A percentile compares a stretch with the other conserved stretches of the same genome.
Evolutionary conservation across 2,329 filamentous ascomycete species (phyloP).

Genomic region (Aspergillus bombycis): DNA sequence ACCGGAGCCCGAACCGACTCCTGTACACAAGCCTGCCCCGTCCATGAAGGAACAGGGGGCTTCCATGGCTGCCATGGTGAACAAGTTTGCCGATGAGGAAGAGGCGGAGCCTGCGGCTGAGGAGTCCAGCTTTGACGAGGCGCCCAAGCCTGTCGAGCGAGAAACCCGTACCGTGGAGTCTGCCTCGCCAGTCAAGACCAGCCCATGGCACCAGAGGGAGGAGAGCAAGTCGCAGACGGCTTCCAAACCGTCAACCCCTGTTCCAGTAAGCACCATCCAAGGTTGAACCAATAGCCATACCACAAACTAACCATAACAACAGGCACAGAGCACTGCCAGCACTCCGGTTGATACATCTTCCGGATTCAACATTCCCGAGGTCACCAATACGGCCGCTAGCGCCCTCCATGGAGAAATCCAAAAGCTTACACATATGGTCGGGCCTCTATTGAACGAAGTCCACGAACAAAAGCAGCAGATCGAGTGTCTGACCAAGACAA

Average conservation of each 20-base stretch:
- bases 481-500: constrained; percentile 68
- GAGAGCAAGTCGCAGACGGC: constrained; percentile 28
- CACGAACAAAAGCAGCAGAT: constrained; percentile 76
- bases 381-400: constrained; percentile 45
- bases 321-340: constrained; percentile 23
- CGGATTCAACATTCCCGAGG: constrained; percentile 28
- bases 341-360: constrained; percentile 36
- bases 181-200: constrained; percentile 32
- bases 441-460: constrained; percentile 63
- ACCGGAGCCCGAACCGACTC: constrained; percentile 37
- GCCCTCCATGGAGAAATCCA: constrained; percentile 52
- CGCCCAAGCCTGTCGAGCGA: constrained; percentile 73
- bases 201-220: constrained; percentile 35
- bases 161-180: constrained; percentile 37
- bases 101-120: constrained; percentile 62
- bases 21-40: constrained; percentile 58
- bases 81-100: constrained; percentile 81
- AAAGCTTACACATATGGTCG: neutral
- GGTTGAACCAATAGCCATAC: neutral
- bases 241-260: constrained; percentile 27
- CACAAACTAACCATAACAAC: neutral
- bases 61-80: constrained; percentile 82
- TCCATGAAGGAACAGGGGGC: constrained; percentile 82
- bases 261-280: constrained; percentile 23
- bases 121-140: constrained; percentile 83